Evolutionary conservation across 306 rosid genomes (phyloP).

Genomic region (Citrullus amarus): DNA sequence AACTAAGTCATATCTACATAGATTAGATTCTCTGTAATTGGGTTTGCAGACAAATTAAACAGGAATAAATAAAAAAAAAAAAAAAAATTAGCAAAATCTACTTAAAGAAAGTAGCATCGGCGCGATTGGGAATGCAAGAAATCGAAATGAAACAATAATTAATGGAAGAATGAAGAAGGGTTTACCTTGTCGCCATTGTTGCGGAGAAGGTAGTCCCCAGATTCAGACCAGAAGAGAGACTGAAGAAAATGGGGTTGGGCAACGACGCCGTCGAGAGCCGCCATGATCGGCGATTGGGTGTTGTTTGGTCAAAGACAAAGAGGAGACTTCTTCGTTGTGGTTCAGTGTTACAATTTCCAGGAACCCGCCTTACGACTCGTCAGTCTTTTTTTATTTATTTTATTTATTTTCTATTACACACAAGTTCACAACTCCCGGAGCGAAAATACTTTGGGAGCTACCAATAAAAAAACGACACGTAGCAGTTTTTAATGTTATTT

Average conservation of each 20-base stretch:
- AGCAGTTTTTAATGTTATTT: no score
- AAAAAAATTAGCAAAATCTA: neutral
- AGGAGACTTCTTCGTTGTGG: no score
- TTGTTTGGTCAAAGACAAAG: neutral
- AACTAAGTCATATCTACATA: neutral
- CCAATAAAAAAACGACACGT: no score
- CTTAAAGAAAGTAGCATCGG: neutral
- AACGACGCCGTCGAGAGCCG: constrained; percentile 6
- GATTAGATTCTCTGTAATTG: neutral
- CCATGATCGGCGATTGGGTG: constrained; percentile 8
- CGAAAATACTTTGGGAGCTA: no score
- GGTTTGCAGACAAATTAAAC: neutral
- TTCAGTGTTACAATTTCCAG: no score
- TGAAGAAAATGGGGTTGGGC: constrained; percentile 6
- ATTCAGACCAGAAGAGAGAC: constrained; percentile 14
- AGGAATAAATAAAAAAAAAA: neutral
- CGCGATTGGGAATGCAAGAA: neutral
- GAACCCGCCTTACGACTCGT: no score
- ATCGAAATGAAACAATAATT: neutral
- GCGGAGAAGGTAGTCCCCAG: constrained; percentile 18
- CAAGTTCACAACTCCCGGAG: no score
- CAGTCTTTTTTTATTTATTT: no score
- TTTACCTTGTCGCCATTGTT: constrained; percentile 25
- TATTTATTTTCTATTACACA: no score
- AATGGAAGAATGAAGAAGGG: neutral